Evolutionary conservation across 805 yeast genomes (phyloP).

Genomic region (Suhomyces canberraensis): DNA sequence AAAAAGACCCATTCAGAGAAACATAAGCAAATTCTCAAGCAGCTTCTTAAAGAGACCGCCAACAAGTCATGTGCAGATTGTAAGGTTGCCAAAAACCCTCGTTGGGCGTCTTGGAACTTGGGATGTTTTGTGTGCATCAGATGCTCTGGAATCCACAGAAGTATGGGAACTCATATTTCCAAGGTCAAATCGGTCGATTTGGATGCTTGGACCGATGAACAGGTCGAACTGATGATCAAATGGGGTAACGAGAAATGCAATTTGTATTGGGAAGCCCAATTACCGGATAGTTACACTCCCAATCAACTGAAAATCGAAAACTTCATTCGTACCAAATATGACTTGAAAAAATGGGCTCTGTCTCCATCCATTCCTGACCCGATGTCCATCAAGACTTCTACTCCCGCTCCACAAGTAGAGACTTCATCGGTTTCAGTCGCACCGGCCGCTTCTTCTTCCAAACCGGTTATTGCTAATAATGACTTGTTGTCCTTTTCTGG

Average conservation of each 20-base stretch:
- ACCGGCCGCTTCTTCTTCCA: neutral
- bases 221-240: constrained; percentile 70
- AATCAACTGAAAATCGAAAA: constrained; percentile 82
- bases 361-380: constrained; percentile 62
- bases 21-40: constrained; percentile 69
- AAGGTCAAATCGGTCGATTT: constrained; percentile 91
- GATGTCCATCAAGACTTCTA: constrained; percentile 22
- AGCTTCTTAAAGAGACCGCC: constrained; percentile 69
- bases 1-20: constrained; percentile 46
- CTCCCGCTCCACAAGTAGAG: neutral
- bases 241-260: constrained; percentile 89
- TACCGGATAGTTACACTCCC: constrained; percentile 71
- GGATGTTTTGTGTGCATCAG: constrained; percentile 92
- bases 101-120: constrained; percentile 97
- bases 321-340: constrained; percentile 90
- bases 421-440: neutral
- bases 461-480: neutral
- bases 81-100: constrained; percentile 82
- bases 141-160: constrained; percentile 93
- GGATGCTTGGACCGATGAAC: constrained; percentile 96
- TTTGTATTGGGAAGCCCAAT: constrained; percentile 75
- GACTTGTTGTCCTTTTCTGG: constrained; percentile 1
- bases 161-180: constrained; percentile 93
- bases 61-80: constrained; percentile 90
- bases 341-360: constrained; percentile 79